Evolutionary conservation across 2,329 filamentous ascomycete genomes (phyloP), one percentile per base, ranked within the genome.

Genomic region (Botryotinia narcissicola): DNA sequence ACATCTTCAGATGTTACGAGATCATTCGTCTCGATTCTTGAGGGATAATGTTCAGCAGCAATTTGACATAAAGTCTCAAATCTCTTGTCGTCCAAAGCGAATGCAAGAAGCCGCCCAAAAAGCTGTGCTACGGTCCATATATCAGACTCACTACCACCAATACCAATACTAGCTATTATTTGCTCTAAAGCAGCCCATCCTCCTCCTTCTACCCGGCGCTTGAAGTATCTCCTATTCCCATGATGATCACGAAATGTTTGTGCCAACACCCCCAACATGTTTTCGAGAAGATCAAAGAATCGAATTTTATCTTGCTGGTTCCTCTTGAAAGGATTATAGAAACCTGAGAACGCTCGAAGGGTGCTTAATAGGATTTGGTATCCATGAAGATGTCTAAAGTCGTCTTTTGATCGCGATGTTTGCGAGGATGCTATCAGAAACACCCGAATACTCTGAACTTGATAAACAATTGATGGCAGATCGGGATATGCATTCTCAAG

Each of bases 141-240:
- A 78, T 97, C 93, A 62, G 90, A 86, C 76, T 93, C 90, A 73
- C 87, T 87, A 76, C 87, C 88, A 71, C 91, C 86, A 71, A 90
- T 83, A 48, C 92, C 89, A 81, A 91, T 90, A 81, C 89, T 90
- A 75, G 88, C 88, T 83, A 95, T 87, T 9, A 88, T 89, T 80
- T 93, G 89, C 79, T 96, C 91, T 72, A 98, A 82, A 12, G 90
- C 88, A 76, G 90, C 87, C 91, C 94, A 97, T 5, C 95, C 94
- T 73, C 91, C 92, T 35, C 89, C 90, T 74, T 93, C 88, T 44
- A 97, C 89, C 77, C 90, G 87, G 77, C 90, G 91, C 74, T 90
- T 88, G 81, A 98, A 98, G 84, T 95, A 98, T 78, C 93, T 89
- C 79, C 91, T 89, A 83, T 98, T 99, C 32, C 95, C 95, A 64